Conservation (phyloP, 2,329 filamentous ascomycete species). For the Fusarium illudens region DNA sequence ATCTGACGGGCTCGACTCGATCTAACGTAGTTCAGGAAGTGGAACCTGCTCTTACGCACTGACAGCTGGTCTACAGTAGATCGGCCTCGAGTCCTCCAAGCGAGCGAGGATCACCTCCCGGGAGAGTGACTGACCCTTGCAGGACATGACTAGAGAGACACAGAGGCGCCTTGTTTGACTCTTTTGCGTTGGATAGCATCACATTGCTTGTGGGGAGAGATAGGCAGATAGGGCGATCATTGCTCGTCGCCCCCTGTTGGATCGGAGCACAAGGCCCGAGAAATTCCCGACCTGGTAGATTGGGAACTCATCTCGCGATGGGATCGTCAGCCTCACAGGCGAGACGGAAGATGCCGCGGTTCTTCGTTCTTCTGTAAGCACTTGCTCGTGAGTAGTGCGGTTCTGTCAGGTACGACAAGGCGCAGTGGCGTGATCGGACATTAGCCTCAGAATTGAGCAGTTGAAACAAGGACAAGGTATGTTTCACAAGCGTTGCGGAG, state of each 20-base stretch:
- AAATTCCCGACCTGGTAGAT: not conserved
- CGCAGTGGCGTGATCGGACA: not conserved
- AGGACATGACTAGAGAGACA: not conserved
- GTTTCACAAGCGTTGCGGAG: not conserved
- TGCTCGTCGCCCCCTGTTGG: not conserved
- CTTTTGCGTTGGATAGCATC: slow-evolving; percentile 17
- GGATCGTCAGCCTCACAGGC: not conserved
- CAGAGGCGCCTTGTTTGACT: slow-evolving; percentile 1
- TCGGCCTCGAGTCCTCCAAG: not conserved
- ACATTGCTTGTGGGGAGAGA: slow-evolving; percentile 17
- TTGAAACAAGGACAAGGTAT: not conserved
- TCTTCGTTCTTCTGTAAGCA: not conserved
- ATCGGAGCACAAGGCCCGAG: not conserved
- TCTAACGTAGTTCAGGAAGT: not conserved
- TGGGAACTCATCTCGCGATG: not conserved
- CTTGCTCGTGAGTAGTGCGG: not conserved
- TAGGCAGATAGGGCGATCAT: slow-evolving; percentile 2
- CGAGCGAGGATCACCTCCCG: slow-evolving; percentile 11
- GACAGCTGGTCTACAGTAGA: not conserved
- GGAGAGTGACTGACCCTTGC: not conserved
- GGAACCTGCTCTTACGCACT: not conserved
- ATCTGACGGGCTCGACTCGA: not conserved
- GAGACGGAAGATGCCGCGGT: not conserved
- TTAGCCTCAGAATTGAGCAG: not conserved
- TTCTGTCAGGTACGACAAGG: not conserved